Evolutionary conservation across 2,329 filamentous ascomycete species (phyloP), one percentile per base, ranked within the genome.

Genomic region (Venturia effusa): DNA sequence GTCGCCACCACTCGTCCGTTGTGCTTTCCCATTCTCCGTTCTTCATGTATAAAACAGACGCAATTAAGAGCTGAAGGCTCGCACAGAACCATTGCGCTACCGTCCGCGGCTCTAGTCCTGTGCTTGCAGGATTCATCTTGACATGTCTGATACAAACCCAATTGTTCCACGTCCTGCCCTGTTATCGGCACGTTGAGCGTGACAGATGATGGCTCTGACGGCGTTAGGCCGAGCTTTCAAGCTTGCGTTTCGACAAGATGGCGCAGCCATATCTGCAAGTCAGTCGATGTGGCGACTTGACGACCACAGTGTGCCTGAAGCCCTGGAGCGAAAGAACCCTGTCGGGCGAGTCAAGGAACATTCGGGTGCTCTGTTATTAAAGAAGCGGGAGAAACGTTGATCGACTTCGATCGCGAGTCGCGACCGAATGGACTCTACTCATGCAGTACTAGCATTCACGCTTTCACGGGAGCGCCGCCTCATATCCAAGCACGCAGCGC

Each of bases 1-100:
- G 62, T 64, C 64, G 64, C 61, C 61, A 60, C 27, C 57, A 61
- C 51, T 34, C 27, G 51, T 22, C 51, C 51, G 51, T 34, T 34
- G 51, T 57, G 51, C 34, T 22, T 57, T 13, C 30, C 19, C 51
- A 57, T 57, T n/a, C 51, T 57, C 34, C 51, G 3, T 57, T 32
- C 51, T 57, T 57, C 27, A 57, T 57, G 51, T 57, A 57, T 57
- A 57, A 34, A 57, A 57, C 30, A 57, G 27, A 34, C 34, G 15
- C 51, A 32, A 34, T 57, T 34, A 57, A 57, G 27, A n/a, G 51
- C 51, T 34, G 51, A 13, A 19, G 19, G 30, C 51, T 57, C 51
- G 30, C 19, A 57, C 51, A 57, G 30, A 57, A 22, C 15, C 51
- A n/a, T 57, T 57, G 51, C 34, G 30, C 51, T 30, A 57, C 51